Evolutionary conservation across 345 rosid species (phyloP).

Genomic region (Xanthoceras sorbifolium): DNA sequence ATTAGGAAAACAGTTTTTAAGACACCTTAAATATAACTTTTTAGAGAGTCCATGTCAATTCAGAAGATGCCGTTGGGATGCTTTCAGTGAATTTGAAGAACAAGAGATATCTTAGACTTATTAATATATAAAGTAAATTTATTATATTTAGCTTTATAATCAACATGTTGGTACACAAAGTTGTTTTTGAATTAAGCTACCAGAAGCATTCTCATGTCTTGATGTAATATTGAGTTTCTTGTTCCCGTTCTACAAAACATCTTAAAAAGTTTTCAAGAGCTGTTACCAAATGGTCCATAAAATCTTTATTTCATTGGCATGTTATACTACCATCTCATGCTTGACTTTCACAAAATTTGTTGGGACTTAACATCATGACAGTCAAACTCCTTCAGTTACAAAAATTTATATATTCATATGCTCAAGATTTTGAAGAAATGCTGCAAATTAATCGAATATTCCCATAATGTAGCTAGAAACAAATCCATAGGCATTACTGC

Average conservation of each 20-base stretch:
- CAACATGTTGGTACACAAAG: not conserved
- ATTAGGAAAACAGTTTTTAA: not conserved
- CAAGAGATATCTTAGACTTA: not conserved
- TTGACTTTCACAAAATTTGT: not conserved
- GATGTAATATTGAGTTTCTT: not conserved
- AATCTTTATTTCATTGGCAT: not conserved
- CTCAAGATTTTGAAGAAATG: slow-evolving; percentile 1
- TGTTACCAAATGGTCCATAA: not conserved
- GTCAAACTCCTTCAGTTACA: not conserved
- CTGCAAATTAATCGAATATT: slow-evolving; percentile 5
- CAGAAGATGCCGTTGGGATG: not conserved
- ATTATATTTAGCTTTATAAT: too few relatives aligned
- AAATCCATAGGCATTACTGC: not conserved
- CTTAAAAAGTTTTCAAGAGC: not conserved
- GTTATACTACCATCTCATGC: not conserved
- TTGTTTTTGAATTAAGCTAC: not conserved
- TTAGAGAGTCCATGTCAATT: not conserved
- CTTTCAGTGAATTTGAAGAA: not conserved
- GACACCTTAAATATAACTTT: not conserved
- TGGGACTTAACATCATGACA: not conserved
- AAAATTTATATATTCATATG: not conserved
- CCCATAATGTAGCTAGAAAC: not conserved
- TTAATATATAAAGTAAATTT: too few relatives aligned
- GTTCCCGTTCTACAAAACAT: too few relatives aligned
- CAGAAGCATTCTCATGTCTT: not conserved